Evolutionary conservation across 2,329 filamentous ascomycete genomes (phyloP).

Genomic region (Fusarium vanettenii): DNA sequence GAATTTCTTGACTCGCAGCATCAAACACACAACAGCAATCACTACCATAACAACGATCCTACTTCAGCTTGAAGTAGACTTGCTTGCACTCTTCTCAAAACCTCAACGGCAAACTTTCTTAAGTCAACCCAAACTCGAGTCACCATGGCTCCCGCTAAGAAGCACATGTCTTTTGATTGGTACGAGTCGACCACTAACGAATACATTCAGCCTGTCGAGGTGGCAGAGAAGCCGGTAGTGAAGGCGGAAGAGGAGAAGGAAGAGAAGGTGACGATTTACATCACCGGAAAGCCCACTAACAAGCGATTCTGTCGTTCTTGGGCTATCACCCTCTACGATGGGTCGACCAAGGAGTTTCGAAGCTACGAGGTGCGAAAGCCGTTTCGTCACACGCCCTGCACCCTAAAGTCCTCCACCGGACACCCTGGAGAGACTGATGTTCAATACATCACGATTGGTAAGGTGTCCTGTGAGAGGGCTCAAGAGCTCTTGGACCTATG

Average conservation of each 20-base stretch:
- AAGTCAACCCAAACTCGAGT: neutral
- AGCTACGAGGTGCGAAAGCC: neutral
- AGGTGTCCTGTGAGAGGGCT: neutral
- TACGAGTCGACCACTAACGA: neutral
- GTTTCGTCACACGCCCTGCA: accelerated
- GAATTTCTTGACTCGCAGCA: neutral
- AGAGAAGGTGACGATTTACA: neutral
- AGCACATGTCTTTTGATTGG: neutral
- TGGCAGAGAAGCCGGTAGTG: neutral
- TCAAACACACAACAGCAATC: neutral
- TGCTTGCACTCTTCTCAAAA: neutral
- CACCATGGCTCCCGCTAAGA: neutral
- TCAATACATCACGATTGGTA: neutral
- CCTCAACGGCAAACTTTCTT: neutral
- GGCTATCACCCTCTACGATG: neutral
- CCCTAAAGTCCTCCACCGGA: neutral
- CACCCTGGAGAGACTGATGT: neutral
- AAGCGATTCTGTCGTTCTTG: neutral
- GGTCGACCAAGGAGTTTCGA: accelerated
- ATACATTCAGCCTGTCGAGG: neutral
- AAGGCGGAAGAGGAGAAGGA: neutral
- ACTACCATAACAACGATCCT: neutral
- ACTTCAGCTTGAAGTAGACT: neutral
- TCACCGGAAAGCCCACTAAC: neutral
- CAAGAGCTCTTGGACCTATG: neutral